Percentiles rank a stretch among this genome's conserved stretches.
These are phyloP conservation scores for Pythium volutum DNA, from an alignment of 352 stramenopile species.

Conservation along the genomic window DNA sequence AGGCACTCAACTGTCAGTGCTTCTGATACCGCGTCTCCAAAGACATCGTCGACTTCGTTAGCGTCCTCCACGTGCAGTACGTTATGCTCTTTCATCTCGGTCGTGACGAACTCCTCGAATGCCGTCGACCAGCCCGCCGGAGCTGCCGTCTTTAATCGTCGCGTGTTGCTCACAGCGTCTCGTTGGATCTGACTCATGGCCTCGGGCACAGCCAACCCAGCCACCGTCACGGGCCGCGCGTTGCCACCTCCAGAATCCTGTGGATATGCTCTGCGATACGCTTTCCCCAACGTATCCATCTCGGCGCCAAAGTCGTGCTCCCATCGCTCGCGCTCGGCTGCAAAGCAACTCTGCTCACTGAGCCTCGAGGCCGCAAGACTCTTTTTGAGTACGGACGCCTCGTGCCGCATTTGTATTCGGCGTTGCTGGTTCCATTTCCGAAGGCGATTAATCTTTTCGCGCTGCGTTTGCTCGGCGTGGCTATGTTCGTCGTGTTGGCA, in stretches of 20 bases:
- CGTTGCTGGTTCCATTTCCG: slow-evolving; percentile 40
- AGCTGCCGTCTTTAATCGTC: slow-evolving; percentile 44
- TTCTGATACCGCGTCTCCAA: slow-evolving; percentile 6
- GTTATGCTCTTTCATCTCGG: slow-evolving; percentile 8
- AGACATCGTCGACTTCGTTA: slow-evolving; percentile 31
- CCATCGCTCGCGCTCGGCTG: slow-evolving; percentile 40
- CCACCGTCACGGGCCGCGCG: slow-evolving; percentile 46
- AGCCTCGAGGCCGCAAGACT: slow-evolving; percentile 22
- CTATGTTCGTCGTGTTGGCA: slow-evolving; percentile 24
- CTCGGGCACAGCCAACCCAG: slow-evolving; percentile 46
- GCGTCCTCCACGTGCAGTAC: slow-evolving; percentile 34
- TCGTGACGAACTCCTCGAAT: neutral
- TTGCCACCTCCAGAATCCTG: neutral
- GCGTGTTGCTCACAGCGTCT: slow-evolving; percentile 36
- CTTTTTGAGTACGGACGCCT: slow-evolving; percentile 29
- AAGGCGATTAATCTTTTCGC: slow-evolving; percentile 35
- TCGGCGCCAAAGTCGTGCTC: slow-evolving; percentile 51
- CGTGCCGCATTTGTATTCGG: slow-evolving; percentile 32
- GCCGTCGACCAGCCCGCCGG: slow-evolving; percentile 17
- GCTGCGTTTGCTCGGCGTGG: slow-evolving; percentile 22
- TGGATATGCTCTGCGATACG: slow-evolving; percentile 38
- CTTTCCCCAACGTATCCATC: slow-evolving; percentile 38
- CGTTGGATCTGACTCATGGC: slow-evolving; percentile 45
- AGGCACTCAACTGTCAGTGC: slow-evolving; percentile 19
- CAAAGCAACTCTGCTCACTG: slow-evolving; percentile 18